Evolutionary conservation across 1,284 basidiomycete species (phyloP), one percentile per base, ranked within the genome.

Genomic region (Ustilago xerochloae): DNA sequence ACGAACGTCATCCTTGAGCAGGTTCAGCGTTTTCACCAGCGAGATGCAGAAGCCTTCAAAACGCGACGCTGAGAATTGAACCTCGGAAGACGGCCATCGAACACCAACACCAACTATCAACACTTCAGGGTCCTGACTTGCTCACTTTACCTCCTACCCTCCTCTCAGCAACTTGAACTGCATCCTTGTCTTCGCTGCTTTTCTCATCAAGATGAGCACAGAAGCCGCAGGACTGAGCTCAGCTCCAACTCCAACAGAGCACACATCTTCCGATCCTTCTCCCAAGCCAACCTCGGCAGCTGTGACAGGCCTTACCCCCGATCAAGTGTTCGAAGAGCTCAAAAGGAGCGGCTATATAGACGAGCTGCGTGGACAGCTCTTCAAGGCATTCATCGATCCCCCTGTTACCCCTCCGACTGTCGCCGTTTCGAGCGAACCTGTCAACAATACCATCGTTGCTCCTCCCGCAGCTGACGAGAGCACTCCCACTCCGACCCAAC

Each of bases 271-370:
- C 38, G 38, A 41, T 20, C n/a, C 38, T 20, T 8, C 38, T 8
- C 5, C 38, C 22, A 26, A 24, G 16, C 41, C 41, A 24, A 15
- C 51, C 10, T 10, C 39, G 46, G 9, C 22, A 6, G 24, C 45
- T 1, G 24, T 57, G 3, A 68, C 61, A 2, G 60, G 63, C 0
- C n/a, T 73, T 47, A 67, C 70, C 4, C 70, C 70, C 3, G 61
- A 73, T 0, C 60, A 67, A 32, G 57, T 73, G 22, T 6, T 68
- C 1, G 53, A 67, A 18, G 70, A 73, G 64, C 61, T 73, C 24
- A 60, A 61, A 18, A 64, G 53, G n/a, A 55, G 52, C 16, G 70
- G 70, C 0, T 67, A 61, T 20, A 32, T 73, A 2, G 70, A 73
- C 36, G 52, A 57, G 38, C 22, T 73, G 15, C 51, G 70, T 6